A percentile compares a stretch with the other conserved stretches of the same genome.
These are phyloP conservation scores for Phytopythium aichiense DNA, from an alignment of 352 stramenopile species.

Conservation along the genomic window DNA sequence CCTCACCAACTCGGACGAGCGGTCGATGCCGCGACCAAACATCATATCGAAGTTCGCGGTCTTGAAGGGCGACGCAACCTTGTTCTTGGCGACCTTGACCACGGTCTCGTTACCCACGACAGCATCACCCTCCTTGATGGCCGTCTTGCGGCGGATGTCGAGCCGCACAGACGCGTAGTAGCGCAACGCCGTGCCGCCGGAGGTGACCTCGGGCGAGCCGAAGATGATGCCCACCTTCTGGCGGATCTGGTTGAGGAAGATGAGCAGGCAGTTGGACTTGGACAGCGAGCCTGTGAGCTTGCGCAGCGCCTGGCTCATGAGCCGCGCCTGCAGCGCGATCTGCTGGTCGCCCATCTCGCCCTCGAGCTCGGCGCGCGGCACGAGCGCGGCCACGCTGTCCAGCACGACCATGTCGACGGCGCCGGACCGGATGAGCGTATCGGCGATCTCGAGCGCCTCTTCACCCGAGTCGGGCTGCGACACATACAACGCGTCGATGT, in stretches of 20 bases:
- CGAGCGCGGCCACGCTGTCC: slow-evolving; percentile 96
- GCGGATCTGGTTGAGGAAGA: slow-evolving; percentile 99
- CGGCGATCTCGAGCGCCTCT: slow-evolving; percentile 98
- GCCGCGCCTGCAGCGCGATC: slow-evolving; percentile 95
- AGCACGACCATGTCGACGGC: slow-evolving; percentile 98
- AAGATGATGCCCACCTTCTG: slow-evolving; percentile 98
- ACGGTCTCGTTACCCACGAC: slow-evolving; percentile 96
- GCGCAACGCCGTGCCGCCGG: slow-evolving; percentile 81
- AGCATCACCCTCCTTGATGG: slow-evolving; percentile 88
- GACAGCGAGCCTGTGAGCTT: slow-evolving; percentile 96
- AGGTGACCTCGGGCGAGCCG: slow-evolving; percentile 96
- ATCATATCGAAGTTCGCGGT: slow-evolving; percentile 96
- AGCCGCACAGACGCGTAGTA: slow-evolving; percentile 92
- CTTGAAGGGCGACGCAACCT: slow-evolving; percentile 96
- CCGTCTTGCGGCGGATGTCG: slow-evolving; percentile 93
- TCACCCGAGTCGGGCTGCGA: slow-evolving; percentile 97
- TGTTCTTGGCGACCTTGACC: slow-evolving; percentile 99
- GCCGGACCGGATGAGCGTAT: slow-evolving; percentile 94
- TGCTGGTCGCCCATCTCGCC: slow-evolving; percentile 95
- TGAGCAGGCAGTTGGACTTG: slow-evolving; percentile 95
- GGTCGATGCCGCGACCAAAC: slow-evolving; percentile 96
- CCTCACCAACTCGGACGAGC: slow-evolving; percentile 70
- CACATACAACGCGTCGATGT: slow-evolving; percentile 96
- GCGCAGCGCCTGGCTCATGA: slow-evolving; percentile 97
- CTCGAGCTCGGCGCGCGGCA: slow-evolving; percentile 94